Conservation (phyloP, 305 asterid genomes). For the Solanum hybrid region DNA sequence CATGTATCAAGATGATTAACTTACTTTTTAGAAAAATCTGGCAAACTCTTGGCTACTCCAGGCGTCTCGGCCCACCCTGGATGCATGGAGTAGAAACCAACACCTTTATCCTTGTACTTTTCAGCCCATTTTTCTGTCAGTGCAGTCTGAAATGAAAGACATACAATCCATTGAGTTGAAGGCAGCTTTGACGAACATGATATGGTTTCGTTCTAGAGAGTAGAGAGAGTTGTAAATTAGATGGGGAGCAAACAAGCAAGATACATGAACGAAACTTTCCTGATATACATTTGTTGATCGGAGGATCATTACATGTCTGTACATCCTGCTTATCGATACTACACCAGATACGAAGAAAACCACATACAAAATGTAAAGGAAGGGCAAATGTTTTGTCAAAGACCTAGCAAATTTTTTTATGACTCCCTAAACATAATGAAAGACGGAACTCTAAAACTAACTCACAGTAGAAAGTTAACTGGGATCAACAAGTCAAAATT, state of each 20-base stretch:
- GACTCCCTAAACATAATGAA: too few relatives aligned
- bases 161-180: neutral
- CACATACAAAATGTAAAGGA: neutral
- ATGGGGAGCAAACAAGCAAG: neutral
- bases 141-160: slow-evolving; percentile 39
- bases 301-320: neutral
- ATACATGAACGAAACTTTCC: neutral
- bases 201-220: neutral
- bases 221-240: neutral
- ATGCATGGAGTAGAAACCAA: slow-evolving; percentile 86
- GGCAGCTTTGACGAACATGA: neutral
- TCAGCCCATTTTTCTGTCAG: slow-evolving; percentile 88
- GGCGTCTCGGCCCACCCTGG: slow-evolving; percentile 99
- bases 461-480: neutral
- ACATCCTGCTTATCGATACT: neutral
- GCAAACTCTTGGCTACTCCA: slow-evolving; percentile 77
- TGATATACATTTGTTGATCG: neutral
- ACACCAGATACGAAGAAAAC: neutral
- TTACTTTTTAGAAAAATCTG: slow-evolving; percentile 51
- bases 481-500: neutral
- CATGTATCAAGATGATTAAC: neutral
- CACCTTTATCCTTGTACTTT: slow-evolving; percentile 45
- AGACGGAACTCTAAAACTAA: neutral
- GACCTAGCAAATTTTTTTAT: too few relatives aligned
- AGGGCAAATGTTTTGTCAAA: neutral